A percentile compares a stretch with the other conserved stretches of the same genome.
Conservation (phyloP, 208 protist genomes). For the Trypanosoma platydactyli region DNA sequence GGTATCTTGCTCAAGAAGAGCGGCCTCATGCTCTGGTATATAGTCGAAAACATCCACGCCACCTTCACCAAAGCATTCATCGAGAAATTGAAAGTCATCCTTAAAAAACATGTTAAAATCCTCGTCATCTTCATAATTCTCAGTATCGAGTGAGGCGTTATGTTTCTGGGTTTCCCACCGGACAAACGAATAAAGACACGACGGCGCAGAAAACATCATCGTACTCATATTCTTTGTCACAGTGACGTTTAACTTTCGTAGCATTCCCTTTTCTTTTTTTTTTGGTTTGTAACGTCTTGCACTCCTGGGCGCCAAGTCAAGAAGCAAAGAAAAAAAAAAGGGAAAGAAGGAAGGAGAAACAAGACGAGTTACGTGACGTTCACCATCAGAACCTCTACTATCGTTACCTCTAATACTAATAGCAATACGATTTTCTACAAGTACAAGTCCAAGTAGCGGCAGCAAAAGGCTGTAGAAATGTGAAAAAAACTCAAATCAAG, state of each 20-base stretch:
- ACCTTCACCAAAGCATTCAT: constrained; percentile 71
- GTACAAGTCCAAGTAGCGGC: too few species aligned
- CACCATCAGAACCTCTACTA: neutral
- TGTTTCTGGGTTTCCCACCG: constrained; percentile 20
- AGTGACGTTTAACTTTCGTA: constrained; percentile 12
- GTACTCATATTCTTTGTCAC: constrained; percentile 1
- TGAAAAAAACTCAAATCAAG: too few species aligned
- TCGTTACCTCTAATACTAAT: neutral
- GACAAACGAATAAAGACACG: neutral
- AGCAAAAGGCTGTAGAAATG: too few species aligned
- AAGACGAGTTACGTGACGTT: neutral
- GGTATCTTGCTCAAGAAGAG: constrained; percentile 31
- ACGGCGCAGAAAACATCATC: neutral
- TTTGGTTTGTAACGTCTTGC: neutral
- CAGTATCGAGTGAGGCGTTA: neutral
- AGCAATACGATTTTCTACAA: too few species aligned
- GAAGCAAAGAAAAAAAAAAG: constrained; percentile 9
- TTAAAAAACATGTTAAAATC: constrained; percentile 50
- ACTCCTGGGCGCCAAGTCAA: neutral
- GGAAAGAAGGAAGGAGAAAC: neutral
- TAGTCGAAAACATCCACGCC: constrained; percentile 59
- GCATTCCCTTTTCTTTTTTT: constrained; percentile 10
- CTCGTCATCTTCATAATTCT: constrained; percentile 45
- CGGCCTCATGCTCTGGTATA: constrained; percentile 60
- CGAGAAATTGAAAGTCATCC: constrained; percentile 78